A percentile compares a stretch with the other conserved stretches of the same genome.
Evolutionary conservation across 768 basidiomycete genomes (phyloP).

Genomic region (Lactarius indigo): DNA sequence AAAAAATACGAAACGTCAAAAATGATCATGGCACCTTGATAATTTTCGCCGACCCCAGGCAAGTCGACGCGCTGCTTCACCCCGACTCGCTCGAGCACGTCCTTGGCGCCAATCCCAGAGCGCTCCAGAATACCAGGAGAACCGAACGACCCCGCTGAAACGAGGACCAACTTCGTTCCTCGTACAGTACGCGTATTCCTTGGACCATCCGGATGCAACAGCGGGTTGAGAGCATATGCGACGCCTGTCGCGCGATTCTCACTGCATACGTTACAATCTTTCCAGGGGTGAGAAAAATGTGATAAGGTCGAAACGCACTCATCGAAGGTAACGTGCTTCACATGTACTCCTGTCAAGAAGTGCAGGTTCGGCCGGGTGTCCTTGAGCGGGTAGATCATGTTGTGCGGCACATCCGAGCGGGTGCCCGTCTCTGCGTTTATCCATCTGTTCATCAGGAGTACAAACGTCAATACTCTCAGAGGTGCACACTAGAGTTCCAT

Average conservation of each 20-base stretch:
- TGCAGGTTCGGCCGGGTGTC: conserved; percentile 32
- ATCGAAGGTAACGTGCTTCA: conserved; percentile 36
- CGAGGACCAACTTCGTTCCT: conserved; percentile 37
- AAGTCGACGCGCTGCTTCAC: conserved; percentile 36
- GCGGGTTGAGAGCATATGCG: neutral
- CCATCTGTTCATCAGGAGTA: conserved; percentile 39
- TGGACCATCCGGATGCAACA: conserved; percentile 25
- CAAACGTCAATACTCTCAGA: neutral
- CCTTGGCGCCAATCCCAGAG: conserved; percentile 41
- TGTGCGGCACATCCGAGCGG: conserved; percentile 51
- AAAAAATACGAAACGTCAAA: neutral
- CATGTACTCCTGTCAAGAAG: conserved; percentile 34
- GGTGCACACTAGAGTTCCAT: neutral
- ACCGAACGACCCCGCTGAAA: conserved; percentile 41
- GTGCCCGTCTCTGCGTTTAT: conserved; percentile 46
- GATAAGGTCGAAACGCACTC: conserved; percentile 26
- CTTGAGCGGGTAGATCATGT: conserved; percentile 38
- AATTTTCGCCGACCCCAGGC: conserved; percentile 37
- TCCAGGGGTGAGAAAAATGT: conserved; percentile 24
- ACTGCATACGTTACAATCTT: neutral
- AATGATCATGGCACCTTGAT: conserved; percentile 30
- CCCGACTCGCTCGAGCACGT: conserved; percentile 31
- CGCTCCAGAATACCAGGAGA: conserved; percentile 53
- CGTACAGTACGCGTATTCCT: conserved; percentile 22
- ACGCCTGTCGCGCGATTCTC: conserved; percentile 29